Conservation (phyloP, 257 asterid species). For the Osmanthus fragrans region DNA sequence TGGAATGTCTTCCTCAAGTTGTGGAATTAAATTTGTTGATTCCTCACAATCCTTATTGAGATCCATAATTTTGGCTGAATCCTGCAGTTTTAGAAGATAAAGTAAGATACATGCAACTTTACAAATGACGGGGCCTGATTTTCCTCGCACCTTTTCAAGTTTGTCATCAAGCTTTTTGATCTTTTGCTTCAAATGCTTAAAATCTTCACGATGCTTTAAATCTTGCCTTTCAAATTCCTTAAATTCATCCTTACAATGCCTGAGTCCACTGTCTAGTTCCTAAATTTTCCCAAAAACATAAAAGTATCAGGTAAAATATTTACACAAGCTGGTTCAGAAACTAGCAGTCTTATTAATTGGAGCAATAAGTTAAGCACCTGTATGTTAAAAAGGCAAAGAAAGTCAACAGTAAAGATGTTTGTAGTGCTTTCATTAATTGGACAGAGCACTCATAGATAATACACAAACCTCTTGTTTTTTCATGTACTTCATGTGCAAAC, state of each 20-base stretch:
- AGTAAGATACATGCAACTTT: background rate
- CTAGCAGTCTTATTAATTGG: background rate
- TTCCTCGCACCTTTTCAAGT: constrained; percentile 68
- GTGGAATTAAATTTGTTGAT: constrained; percentile 71
- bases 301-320: constrained; percentile 5
- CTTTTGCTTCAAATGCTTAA: constrained; percentile 83
- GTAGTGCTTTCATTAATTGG: background rate
- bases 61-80: constrained; percentile 61
- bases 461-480: constrained; percentile 77
- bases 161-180: constrained; percentile 79
- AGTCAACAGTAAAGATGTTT: background rate
- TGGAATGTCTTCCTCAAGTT: constrained; percentile 72
- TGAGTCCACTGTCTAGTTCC: constrained; percentile 72
- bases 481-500: constrained; percentile 61
- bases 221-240: constrained; percentile 97
- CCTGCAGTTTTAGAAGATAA: constrained; percentile 42
- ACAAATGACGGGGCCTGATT: background rate
- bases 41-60: constrained; percentile 73
- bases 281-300: constrained; percentile 26
- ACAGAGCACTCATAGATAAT: constrained; percentile 6
- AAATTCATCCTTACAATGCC: constrained; percentile 72
- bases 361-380: background rate
- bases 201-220: constrained; percentile 77
- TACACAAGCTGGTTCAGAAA: background rate
- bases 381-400: background rate